phyloP scores from a whole-genome alignment of 345 rosid species.

The Ceriops tagal region DNA sequence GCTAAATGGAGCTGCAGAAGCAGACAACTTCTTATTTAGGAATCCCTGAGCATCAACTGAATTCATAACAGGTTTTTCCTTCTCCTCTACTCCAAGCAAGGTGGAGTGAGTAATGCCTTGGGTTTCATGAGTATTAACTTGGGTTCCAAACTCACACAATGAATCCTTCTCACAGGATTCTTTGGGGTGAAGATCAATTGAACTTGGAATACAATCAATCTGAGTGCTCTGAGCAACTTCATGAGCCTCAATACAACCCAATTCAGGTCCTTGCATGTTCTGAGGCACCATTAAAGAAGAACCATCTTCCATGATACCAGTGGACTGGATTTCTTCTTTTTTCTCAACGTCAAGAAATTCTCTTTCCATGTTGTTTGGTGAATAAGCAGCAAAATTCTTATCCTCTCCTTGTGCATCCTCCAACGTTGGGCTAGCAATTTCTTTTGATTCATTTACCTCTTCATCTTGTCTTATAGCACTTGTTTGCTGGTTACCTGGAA shows the following conservation, averaged over 20 bases:
- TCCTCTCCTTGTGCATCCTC: conserved; percentile 30
- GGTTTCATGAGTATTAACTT: conserved; percentile 30
- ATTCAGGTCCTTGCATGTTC: conserved; percentile 24
- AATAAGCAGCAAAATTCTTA: conserved; percentile 27
- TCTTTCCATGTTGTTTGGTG: conserved; percentile 19
- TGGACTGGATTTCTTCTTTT: conserved; percentile 38
- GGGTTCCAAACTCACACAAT: conserved; percentile 31
- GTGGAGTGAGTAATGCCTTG: conserved; percentile 23
- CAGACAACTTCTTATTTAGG: conserved; percentile 78
- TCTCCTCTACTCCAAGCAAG: conserved; percentile 45
- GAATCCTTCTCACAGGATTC: conserved; percentile 37
- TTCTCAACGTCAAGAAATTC: conserved; percentile 33
- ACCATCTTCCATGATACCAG: conserved; percentile 37
- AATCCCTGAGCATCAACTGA: conserved; percentile 45
- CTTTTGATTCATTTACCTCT: conserved; percentile 35
- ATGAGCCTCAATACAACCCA: conserved; percentile 33
- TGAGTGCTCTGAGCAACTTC: conserved; percentile 33
- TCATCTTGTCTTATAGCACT: conserved; percentile 30
- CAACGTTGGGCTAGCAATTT: conserved; percentile 26
- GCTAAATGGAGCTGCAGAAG: conserved; percentile 94
- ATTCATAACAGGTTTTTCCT: conserved; percentile 49
- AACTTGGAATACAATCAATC: conserved; percentile 34
- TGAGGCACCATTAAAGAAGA: conserved; percentile 34
- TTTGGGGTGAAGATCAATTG: conserved; percentile 40
- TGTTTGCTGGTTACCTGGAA: conserved; percentile 40